A percentile compares a stretch with the other conserved stretches of the same genome.
Evolutionary conservation across 768 basidiomycete species (phyloP).

Genomic region (Russula emetica): DNA sequence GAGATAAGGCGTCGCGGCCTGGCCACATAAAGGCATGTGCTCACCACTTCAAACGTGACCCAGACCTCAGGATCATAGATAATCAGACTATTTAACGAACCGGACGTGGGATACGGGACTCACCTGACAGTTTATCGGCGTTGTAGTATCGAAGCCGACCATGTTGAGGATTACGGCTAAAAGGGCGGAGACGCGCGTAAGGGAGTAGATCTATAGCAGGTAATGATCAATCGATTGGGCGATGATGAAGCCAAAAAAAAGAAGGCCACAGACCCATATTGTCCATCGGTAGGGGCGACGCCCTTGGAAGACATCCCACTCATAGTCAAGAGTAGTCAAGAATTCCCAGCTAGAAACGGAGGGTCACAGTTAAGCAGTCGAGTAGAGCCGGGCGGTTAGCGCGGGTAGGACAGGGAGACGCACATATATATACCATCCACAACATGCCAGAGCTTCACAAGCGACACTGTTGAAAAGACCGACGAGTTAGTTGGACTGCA

Average conservation of each 20-base stretch:
- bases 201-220: constrained; percentile 10
- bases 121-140: constrained; percentile 14
- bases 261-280: constrained; percentile 2
- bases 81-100: background rate
- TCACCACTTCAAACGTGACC: background rate
- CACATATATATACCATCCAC: constrained; percentile 13
- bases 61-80: background rate
- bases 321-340: background rate
- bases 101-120: background rate
- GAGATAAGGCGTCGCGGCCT: background rate
- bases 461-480: background rate
- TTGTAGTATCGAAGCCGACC: constrained; percentile 1
- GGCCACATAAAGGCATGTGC: background rate
- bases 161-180: background rate
- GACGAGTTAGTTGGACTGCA: background rate
- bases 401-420: background rate
- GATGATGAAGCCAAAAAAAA: background rate
- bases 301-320: background rate
- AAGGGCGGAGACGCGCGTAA: constrained; percentile 3
- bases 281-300: background rate
- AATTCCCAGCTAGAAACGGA: background rate
- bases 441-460: constrained; percentile 14
- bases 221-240: background rate
- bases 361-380: background rate
- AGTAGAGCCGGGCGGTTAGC: background rate